These are phyloP conservation scores for Vicia villosa DNA, from an alignment of 306 rosid genomes.

Conservation along the genomic window DNA sequence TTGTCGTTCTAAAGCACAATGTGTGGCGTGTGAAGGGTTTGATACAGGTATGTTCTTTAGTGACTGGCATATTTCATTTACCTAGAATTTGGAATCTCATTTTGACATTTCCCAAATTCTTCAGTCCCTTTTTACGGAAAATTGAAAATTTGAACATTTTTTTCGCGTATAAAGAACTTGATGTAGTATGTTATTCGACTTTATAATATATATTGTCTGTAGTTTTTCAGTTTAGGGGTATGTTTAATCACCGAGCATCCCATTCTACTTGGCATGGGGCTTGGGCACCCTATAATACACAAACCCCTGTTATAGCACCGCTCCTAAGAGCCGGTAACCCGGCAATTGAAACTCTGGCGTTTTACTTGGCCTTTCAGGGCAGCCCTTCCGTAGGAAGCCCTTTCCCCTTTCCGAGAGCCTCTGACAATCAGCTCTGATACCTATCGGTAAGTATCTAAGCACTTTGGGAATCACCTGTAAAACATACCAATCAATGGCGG, in stretches of 20 bases:
- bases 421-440: neutral
- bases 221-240: constrained; percentile 4
- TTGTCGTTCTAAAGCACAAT: constrained; percentile 88
- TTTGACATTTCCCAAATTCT: constrained; percentile 10
- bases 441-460: neutral
- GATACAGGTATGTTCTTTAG: constrained; percentile 68
- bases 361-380: neutral
- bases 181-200: constrained; percentile 11
- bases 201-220: constrained; percentile 1
- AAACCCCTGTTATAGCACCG: neutral
- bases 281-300: neutral
- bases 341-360: neutral
- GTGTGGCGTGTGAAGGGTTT: constrained; percentile 99
- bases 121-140: constrained; percentile 5
- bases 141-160: neutral
- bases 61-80: constrained; percentile 11
- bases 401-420: neutral
- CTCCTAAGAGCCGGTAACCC: neutral
- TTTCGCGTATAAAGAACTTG: neutral
- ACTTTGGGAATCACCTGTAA: neutral
- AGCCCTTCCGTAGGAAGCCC: neutral
- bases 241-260: neutral
- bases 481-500: neutral
- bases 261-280: neutral
- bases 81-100: neutral